These are phyloP conservation scores for Dipodascus albidus DNA, from an alignment of 805 yeast species.

Conservation along the genomic window DNA sequence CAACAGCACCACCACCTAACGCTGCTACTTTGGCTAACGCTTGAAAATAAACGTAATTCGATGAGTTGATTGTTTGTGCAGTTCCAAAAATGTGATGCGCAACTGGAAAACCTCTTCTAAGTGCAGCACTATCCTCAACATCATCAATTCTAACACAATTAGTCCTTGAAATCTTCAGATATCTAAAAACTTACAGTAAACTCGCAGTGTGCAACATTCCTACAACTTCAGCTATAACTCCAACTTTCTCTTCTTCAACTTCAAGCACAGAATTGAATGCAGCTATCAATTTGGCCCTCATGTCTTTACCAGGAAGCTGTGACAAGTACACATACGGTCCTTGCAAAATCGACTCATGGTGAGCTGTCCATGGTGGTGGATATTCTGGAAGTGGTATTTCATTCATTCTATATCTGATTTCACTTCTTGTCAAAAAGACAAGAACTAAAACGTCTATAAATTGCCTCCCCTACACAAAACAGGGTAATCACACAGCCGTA, in stretches of 20 bases:
- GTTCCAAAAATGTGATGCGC: slow-evolving; percentile 71
- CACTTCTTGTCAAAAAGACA: no score
- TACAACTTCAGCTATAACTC: slow-evolving; percentile 35
- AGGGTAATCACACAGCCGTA: no score
- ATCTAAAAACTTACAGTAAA: slow-evolving; percentile 27
- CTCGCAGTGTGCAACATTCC: slow-evolving; percentile 57
- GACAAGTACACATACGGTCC: slow-evolving; percentile 44
- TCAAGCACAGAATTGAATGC: slow-evolving; percentile 43
- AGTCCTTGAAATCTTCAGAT: not conserved
- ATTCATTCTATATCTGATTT: no score
- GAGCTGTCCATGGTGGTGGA: not conserved
- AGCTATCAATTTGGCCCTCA: slow-evolving; percentile 37
- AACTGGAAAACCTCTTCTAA: slow-evolving; percentile 68
- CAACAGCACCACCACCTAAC: slow-evolving; percentile 20
- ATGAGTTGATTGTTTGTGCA: slow-evolving; percentile 72
- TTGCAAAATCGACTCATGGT: slow-evolving; percentile 15
- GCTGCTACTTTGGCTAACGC: slow-evolving; percentile 43
- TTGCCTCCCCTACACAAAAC: no score
- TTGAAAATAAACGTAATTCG: slow-evolving; percentile 70
- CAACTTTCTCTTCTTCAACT: slow-evolving; percentile 31
- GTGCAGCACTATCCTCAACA: slow-evolving; percentile 65
- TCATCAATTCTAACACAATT: slow-evolving; percentile 50
- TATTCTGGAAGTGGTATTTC: not conserved
- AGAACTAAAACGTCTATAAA: no score
- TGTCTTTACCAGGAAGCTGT: slow-evolving; percentile 43